Evolutionary conservation across 306 rosid genomes (phyloP).

Genomic region (Delonix regia): DNA sequence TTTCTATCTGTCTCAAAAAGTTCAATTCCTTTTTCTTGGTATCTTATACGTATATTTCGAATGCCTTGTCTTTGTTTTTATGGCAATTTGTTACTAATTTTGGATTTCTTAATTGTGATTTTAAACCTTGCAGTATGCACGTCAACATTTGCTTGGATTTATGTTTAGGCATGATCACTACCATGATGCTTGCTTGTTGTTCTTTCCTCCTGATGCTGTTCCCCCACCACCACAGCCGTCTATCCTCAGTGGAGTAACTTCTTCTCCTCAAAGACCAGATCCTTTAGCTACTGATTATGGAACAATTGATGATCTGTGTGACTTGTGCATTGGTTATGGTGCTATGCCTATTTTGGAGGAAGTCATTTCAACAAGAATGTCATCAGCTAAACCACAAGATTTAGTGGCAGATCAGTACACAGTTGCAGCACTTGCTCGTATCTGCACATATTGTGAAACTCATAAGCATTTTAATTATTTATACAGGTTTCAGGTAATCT

Average conservation of each 20-base stretch:
- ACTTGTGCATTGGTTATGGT: constrained; percentile 81
- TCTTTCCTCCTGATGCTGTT: constrained; percentile 75
- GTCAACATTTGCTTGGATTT: constrained; percentile 89
- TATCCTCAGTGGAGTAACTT: constrained; percentile 59
- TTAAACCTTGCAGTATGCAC: constrained; percentile 76
- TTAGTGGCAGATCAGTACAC: constrained; percentile 65
- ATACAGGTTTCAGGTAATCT: constrained; percentile 84
- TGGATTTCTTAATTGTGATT: constrained; percentile 34
- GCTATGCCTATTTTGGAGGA: constrained; percentile 90
- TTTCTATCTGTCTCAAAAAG: constrained; percentile 12
- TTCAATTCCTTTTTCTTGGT: not conserved
- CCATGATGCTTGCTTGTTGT: constrained; percentile 84
- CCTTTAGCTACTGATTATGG: constrained; percentile 88
- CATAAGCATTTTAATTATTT: constrained; percentile 89
- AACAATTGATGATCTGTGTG: constrained; percentile 87
- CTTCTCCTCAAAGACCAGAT: constrained; percentile 93
- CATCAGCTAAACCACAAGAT: constrained; percentile 58
- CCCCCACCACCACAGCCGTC: constrained; percentile 81
- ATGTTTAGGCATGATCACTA: constrained; percentile 92
- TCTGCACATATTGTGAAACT: constrained; percentile 83
- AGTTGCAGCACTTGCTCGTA: constrained; percentile 75
- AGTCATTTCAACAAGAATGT: constrained; percentile 79
- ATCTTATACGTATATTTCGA: not conserved
- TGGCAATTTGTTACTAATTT: constrained; percentile 23
- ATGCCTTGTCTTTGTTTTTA: constrained; percentile 16